Evolutionary conservation across 352 stramenopile genomes (phyloP).

Genomic region (Phytopythium chamaehyphon): DNA sequence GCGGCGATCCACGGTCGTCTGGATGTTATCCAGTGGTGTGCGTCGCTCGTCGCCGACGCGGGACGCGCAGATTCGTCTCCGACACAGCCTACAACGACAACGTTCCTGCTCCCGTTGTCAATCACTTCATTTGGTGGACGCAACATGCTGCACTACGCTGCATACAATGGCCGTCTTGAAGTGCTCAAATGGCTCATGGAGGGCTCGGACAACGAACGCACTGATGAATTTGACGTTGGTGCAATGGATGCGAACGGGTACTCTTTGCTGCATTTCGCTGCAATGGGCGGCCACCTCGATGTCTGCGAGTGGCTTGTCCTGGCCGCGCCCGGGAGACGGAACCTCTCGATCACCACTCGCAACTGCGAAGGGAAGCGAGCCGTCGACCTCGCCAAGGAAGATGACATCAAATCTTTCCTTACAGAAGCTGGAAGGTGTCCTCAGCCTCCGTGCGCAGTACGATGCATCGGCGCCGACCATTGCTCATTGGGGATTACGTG

Average conservation of each 20-base stretch:
- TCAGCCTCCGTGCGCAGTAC: constrained; percentile 23
- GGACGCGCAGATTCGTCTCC: not conserved
- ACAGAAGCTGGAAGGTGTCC: constrained; percentile 30
- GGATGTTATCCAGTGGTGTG: constrained; percentile 57
- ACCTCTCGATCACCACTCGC: constrained; percentile 35
- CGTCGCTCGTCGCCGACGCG: constrained; percentile 6
- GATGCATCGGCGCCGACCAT: constrained; percentile 47
- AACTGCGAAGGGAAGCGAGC: constrained; percentile 41
- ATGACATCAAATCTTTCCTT: constrained; percentile 37
- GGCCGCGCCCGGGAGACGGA: constrained; percentile 24
- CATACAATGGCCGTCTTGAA: constrained; percentile 49
- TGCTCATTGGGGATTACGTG: constrained; percentile 53
- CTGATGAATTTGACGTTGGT: constrained; percentile 22
- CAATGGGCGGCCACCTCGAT: constrained; percentile 48
- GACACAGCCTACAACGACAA: not conserved
- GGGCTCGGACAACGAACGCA: constrained; percentile 15
- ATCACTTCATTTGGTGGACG: constrained; percentile 59
- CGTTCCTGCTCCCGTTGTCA: constrained; percentile 21
- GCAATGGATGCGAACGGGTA: constrained; percentile 53
- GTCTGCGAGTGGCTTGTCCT: constrained; percentile 64
- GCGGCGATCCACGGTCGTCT: constrained; percentile 62
- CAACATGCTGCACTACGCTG: constrained; percentile 66
- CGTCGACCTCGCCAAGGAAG: constrained; percentile 39
- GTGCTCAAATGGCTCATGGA: constrained; percentile 50
- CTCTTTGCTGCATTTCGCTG: constrained; percentile 62